Percentiles rank a stretch among this genome's conserved stretches.
Evolutionary conservation across 306 rosid genomes (phyloP).

Genomic region (cucumber (Cucumis sativus)): Cucumber_9930_V3 NC_026655.2:17837001-17837500

Average conservation of each 20-base stretch:
- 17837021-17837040: neutral
- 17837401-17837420: neutral
- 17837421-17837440: neutral
- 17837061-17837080: neutral
- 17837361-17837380: neutral
- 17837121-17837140: neutral
- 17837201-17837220: constrained; percentile 29
- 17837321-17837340: constrained; percentile 75
- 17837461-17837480: neutral
- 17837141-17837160: neutral
- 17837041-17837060: neutral
- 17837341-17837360: constrained; percentile 10
- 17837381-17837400: neutral
- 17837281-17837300: constrained; percentile 61
- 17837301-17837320: constrained; percentile 59
- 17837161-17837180: neutral
- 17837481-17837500: neutral
- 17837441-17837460: neutral
- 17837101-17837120: neutral
- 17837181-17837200: neutral
- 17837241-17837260: constrained; percentile 49
- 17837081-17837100: neutral
- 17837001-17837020: constrained; percentile 34
- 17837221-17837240: constrained; percentile 90
- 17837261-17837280: constrained; percentile 53